Evolutionary conservation across 2,329 filamentous ascomycete species (phyloP).

Genomic region (Botryosphaeria dothidea): DNA sequence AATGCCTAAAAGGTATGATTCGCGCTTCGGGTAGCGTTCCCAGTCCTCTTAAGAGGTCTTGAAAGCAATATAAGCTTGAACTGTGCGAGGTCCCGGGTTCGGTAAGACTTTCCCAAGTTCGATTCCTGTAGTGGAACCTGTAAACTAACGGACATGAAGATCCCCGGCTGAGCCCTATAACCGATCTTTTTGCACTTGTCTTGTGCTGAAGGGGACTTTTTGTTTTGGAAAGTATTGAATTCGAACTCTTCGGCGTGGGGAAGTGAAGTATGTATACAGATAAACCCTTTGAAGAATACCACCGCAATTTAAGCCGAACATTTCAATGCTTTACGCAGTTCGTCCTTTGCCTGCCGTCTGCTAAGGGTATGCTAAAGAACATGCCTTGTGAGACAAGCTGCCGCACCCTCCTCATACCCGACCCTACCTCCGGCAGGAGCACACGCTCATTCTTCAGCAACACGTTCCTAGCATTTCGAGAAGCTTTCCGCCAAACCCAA

Average conservation of each 20-base stretch:
- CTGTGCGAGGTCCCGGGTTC: constrained; percentile 7
- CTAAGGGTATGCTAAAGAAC: too few relatives aligned
- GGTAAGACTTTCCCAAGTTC: not conserved
- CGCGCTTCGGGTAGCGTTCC: constrained; percentile 60
- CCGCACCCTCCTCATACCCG: too few relatives aligned
- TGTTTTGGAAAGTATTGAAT: not conserved
- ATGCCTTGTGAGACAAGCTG: too few relatives aligned
- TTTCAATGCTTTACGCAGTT: too few relatives aligned
- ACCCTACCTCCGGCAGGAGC: too few relatives aligned
- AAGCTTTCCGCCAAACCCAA: too few relatives aligned
- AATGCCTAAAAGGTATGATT: constrained; percentile 74
- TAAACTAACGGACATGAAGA: not conserved
- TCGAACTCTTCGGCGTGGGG: not conserved
- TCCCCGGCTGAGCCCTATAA: not conserved
- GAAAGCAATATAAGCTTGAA: not conserved
- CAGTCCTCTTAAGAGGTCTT: not conserved
- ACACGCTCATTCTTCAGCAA: too few relatives aligned
- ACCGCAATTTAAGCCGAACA: too few relatives aligned
- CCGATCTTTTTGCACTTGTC: not conserved
- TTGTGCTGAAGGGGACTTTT: not conserved
- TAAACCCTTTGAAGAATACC: too few relatives aligned
- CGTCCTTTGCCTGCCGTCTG: too few relatives aligned
- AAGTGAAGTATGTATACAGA: too few relatives aligned
- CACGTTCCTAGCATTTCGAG: too few relatives aligned
- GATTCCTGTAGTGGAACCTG: not conserved